Evolutionary conservation across 148 eudicot genomes (phyloP).

Genomic region (Cornus florida): DNA sequence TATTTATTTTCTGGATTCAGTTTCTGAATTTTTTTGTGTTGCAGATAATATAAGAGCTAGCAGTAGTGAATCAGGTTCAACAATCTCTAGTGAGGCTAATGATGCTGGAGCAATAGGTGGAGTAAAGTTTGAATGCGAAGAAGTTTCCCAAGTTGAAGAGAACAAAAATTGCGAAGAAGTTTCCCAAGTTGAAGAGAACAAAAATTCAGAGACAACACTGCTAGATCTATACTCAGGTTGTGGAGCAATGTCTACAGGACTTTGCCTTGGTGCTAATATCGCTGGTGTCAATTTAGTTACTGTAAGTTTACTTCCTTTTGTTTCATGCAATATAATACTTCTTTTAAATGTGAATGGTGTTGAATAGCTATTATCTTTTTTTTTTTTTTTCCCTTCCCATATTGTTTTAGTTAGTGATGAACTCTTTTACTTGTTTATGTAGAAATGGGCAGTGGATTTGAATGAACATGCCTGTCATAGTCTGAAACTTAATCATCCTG

Average conservation of each 20-base stretch:
- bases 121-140: constrained; percentile 15
- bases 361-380: background rate
- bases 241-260: constrained; percentile 87
- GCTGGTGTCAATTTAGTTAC: constrained; percentile 62
- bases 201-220: constrained; percentile 30
- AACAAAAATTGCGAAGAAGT: constrained; percentile 9
- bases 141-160: constrained; percentile 13
- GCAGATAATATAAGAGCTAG: constrained; percentile 32
- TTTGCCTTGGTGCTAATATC: constrained; percentile 65
- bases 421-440: background rate
- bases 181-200: constrained; percentile 7
- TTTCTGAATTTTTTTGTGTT: background rate
- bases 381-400: background rate
- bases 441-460: constrained; percentile 91
- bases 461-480: constrained; percentile 70
- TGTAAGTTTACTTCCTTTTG: constrained; percentile 31
- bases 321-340: no score
- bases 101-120: constrained; percentile 14
- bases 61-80: constrained; percentile 56
- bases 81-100: constrained; percentile 56
- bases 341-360: background rate
- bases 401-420: background rate
- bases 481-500: constrained; percentile 71
- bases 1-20: background rate
- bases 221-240: constrained; percentile 69